Evolutionary conservation across 108 stramenopile species (phyloP).

Genomic region (Cyclotella cryptica): DNA sequence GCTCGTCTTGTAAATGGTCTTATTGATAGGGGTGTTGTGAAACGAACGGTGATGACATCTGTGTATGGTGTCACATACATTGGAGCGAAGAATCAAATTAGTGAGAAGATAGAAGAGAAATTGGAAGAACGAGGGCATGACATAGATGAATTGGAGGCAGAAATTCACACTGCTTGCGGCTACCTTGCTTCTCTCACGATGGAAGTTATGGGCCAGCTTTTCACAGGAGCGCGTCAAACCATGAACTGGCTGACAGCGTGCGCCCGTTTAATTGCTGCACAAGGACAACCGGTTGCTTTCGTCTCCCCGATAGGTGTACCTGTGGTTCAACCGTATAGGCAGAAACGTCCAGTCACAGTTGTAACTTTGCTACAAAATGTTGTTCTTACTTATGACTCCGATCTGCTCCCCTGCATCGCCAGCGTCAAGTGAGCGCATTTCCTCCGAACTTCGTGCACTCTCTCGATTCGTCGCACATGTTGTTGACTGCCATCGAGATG

Average conservation of each 20-base stretch:
- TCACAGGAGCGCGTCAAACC: slow-evolving; percentile 92
- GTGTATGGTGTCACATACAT: slow-evolving; percentile 99
- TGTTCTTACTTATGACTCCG: slow-evolving; percentile 78
- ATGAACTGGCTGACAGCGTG: slow-evolving; percentile 96
- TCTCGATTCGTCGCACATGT: slow-evolving; percentile 99
- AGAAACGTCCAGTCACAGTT: slow-evolving; percentile 68
- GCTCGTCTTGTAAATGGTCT: slow-evolving; percentile 90
- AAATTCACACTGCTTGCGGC: slow-evolving; percentile 82
- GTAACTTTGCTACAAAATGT: slow-evolving; percentile 94
- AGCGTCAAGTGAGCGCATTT: slow-evolving; percentile 94
- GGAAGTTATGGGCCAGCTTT: slow-evolving; percentile 95
- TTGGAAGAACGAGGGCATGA: slow-evolving; percentile 80
- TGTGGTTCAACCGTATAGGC: slow-evolving; percentile 96
- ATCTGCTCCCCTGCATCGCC: slow-evolving; percentile 88
- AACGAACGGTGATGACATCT: slow-evolving; percentile 99
- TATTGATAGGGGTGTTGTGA: slow-evolving; percentile 97
- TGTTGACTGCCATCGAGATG: slow-evolving; percentile 98
- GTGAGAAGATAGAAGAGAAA: slow-evolving; percentile 88
- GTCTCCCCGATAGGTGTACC: slow-evolving; percentile 98
- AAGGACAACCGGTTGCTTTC: slow-evolving; percentile 97
- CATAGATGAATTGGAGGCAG: slow-evolving; percentile 85
- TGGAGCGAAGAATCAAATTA: slow-evolving; percentile 97
- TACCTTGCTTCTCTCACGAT: slow-evolving; percentile 95
- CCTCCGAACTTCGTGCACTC: slow-evolving; percentile 99
- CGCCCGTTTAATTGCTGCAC: slow-evolving; percentile 83